Base-by-base conservation (phyloP, 1,284 basidiomycete species). In the Flammula alnicola region DNA sequence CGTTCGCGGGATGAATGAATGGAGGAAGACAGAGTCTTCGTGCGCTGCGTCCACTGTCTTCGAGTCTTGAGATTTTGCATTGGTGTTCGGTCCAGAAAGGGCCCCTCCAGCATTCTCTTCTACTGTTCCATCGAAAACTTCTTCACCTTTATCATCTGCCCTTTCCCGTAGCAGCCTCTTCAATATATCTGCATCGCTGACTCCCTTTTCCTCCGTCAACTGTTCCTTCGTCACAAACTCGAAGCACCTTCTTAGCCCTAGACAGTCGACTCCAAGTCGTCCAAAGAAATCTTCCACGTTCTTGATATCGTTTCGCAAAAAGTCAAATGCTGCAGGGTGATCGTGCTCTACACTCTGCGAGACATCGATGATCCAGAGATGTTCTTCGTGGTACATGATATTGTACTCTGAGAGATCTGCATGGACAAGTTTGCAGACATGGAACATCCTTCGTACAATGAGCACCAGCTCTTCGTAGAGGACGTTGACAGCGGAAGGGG, bases 401-500 rank as follows among this genome's bases (percentile, higher is more conserved):
- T 99, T 99, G 82, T 99, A 99, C 70, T 99, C 97, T 53, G 91
- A 95, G 51, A 99, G 77, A 76, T 99, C 97, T 48, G 97, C 97
- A 62, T 99, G 97, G 0, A 99, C 96, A 46, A 99, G 84, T 52
- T 86, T 88, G 79, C 97, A 99, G 29, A 80, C 77, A 59, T 93
- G 89, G 70, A 89, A 99, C 78, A 99, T 90, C 52, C 78, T 81
- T 51, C 96, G 84, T 44, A 95, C 80, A 49, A 81, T 83, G 56
- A 91, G 80, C 33, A 98, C 68, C 30, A 98, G 78, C 65, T 97
- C 91, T 20, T 77, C 68, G 64, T 99, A 99, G 3, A 98, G 78
- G 0, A 72, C 64, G 0, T 78, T 70, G 44, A 88, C 78, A 16
- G 77, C 74, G 1, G 77, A 64, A 1, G 70, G 63, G 0, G 87